Conservation (phyloP, 2,329 filamentous ascomycete species). For the Coniochaeta hoffmannii region DNA sequence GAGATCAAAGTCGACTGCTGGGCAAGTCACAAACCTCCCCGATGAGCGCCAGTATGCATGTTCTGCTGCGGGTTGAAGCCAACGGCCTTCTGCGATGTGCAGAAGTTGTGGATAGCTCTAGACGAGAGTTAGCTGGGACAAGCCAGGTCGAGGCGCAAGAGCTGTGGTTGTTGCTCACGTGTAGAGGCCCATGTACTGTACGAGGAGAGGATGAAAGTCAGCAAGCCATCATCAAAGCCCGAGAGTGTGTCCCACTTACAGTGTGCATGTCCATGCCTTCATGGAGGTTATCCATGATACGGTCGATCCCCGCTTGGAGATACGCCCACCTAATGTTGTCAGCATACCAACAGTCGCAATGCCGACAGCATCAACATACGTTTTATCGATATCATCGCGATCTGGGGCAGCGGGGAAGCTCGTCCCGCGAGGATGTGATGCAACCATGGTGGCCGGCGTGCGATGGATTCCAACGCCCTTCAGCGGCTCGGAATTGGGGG, state of each 20-base stretch:
- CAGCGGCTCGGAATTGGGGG: neutral
- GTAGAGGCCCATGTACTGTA: conserved; percentile 89
- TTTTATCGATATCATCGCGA: conserved; percentile 47
- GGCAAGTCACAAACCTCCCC: conserved; percentile 52
- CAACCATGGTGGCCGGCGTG: conserved; percentile 14
- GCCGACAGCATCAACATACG: conserved; percentile 9
- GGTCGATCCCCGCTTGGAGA: conserved; percentile 78
- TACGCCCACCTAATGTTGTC: conserved; percentile 67
- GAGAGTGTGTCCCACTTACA: conserved; percentile 38
- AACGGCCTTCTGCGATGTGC: conserved; percentile 91
- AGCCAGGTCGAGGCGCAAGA: neutral
- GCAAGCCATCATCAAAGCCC: neutral
- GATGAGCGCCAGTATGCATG: conserved; percentile 48
- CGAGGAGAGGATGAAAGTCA: conserved; percentile 11
- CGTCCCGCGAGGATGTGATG: conserved; percentile 21
- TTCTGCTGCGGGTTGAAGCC: conserved; percentile 40
- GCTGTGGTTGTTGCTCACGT: conserved; percentile 47
- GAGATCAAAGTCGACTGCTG: neutral
- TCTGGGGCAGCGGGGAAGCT: conserved; percentile 49
- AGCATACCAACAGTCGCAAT: conserved; percentile 6
- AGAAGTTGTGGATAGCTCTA: conserved; percentile 95
- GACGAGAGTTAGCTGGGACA: conserved; percentile 17
- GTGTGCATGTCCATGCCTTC: conserved; percentile 91
- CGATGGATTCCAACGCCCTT: conserved; percentile 5
- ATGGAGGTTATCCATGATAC: conserved; percentile 88